phyloP scores from a whole-genome alignment of 1,139 yeast species.

The Blastobotrys serpentis region DNA sequence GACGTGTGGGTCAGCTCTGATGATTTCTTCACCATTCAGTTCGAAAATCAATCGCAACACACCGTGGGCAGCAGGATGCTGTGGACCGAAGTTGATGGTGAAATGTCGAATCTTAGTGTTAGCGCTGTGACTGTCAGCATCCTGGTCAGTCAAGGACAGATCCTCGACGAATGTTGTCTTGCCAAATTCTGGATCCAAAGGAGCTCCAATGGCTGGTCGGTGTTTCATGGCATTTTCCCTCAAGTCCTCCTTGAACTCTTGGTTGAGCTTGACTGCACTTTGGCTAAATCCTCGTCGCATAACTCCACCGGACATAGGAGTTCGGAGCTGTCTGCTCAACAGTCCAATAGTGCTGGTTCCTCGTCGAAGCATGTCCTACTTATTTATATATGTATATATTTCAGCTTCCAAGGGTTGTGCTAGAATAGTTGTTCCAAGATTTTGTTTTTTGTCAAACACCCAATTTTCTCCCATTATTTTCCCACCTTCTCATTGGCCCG shows the following conservation, averaged over 20 bases:
- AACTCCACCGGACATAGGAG: background rate
- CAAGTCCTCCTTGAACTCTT: slow-evolving; percentile 19
- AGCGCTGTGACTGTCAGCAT: slow-evolving; percentile 29
- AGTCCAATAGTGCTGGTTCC: slow-evolving; percentile 13
- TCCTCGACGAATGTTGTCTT: slow-evolving; percentile 40
- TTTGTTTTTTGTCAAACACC: slow-evolving; percentile 2
- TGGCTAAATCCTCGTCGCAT: slow-evolving; percentile 4
- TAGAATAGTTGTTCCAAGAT: background rate
- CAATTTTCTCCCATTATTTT: slow-evolving; percentile 2
- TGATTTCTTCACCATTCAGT: slow-evolving; percentile 84
- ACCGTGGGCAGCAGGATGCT: slow-evolving; percentile 95
- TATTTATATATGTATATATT: too few species aligned
- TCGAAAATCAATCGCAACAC: slow-evolving; percentile 84
- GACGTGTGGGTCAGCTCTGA: slow-evolving; percentile 85
- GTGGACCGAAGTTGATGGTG: slow-evolving; percentile 89
- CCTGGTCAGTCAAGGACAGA: slow-evolving; percentile 29
- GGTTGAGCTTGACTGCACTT: slow-evolving; percentile 5
- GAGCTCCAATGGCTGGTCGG: slow-evolving; percentile 38
- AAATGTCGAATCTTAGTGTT: slow-evolving; percentile 70
- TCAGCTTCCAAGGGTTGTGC: too few species aligned
- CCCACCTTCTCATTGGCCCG: slow-evolving; percentile 1
- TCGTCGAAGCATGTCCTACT: slow-evolving; percentile 19
- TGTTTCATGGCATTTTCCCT: slow-evolving; percentile 29
- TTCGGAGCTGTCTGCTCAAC: slow-evolving; percentile 5
- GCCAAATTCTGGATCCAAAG: slow-evolving; percentile 36